phyloP scores from a whole-genome alignment of 345 rosid genomes.

The Aquilaria yunnanensis region DNA sequence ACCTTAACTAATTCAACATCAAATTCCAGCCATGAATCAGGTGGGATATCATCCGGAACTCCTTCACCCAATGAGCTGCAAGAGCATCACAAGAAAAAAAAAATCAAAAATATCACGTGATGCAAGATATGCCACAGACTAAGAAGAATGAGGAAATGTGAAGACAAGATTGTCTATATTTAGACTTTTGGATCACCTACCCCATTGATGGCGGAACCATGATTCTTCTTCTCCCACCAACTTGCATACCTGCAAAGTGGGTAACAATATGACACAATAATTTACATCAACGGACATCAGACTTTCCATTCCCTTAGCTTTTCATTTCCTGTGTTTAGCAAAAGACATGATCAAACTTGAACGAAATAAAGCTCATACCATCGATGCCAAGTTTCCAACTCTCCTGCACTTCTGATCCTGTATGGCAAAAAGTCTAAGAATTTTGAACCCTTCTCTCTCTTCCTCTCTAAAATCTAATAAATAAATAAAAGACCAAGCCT shows the following conservation, averaged over 20 bases:
- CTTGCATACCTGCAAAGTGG: conserved; percentile 61
- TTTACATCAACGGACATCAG: background rate
- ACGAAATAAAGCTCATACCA: conserved; percentile 32
- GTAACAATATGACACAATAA: background rate
- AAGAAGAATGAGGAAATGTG: background rate
- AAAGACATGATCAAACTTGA: background rate
- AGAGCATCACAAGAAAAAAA: conserved; percentile 26
- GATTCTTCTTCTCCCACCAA: conserved; percentile 80
- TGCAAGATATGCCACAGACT: too few relatives aligned
- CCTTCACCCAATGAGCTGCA: conserved; percentile 22
- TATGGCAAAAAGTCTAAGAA: conserved; percentile 24
- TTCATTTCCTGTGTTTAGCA: too few relatives aligned
- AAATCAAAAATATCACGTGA: background rate
- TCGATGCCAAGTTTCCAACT: conserved; percentile 51
- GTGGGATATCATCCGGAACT: conserved; percentile 38
- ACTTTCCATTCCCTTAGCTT: background rate
- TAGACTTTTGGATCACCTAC: conserved; percentile 29
- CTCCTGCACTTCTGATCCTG: conserved; percentile 24
- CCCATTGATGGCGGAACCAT: conserved; percentile 72
- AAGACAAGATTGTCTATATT: background rate
- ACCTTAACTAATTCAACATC: conserved; percentile 66
- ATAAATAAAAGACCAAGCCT: background rate
- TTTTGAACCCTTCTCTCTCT: background rate
- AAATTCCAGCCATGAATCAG: conserved; percentile 62
- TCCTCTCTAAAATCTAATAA: background rate